These are phyloP conservation scores for Amanita muscaria DNA, from an alignment of 768 basidiomycete species.

Conservation along the genomic window DNA sequence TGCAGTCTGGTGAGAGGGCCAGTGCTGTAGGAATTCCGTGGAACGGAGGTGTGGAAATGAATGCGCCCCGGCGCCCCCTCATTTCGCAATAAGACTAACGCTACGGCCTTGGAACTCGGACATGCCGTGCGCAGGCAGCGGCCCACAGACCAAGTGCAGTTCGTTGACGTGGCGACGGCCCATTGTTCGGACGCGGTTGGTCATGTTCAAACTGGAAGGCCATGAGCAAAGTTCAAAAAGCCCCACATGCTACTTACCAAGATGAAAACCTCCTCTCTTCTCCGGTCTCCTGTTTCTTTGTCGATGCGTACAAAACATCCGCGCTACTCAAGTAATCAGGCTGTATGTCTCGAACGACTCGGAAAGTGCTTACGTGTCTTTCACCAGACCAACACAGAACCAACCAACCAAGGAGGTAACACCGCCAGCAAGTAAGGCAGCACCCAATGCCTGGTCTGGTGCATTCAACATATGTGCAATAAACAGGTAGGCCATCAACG, in stretches of 20 bases:
- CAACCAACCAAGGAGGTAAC: constrained; percentile 75
- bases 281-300: constrained; percentile 32
- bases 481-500: constrained; percentile 77
- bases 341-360: background rate
- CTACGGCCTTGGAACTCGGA: too few species aligned
- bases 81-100: too few species aligned
- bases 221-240: background rate
- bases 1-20: too few species aligned
- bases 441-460: constrained; percentile 65
- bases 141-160: too few species aligned
- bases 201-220: constrained; percentile 27
- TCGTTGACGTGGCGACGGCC: constrained; percentile 7
- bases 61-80: too few species aligned
- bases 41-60: too few species aligned
- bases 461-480: constrained; percentile 73
- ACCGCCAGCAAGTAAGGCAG: constrained; percentile 67
- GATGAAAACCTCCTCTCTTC: constrained; percentile 33
- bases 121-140: too few species aligned
- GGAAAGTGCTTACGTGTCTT: constrained; percentile 42
- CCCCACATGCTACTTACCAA: constrained; percentile 21
- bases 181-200: constrained; percentile 10
- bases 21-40: too few species aligned
- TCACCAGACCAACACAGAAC: constrained; percentile 76
- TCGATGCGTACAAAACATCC: constrained; percentile 40
- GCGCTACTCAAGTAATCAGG: constrained; percentile 19